Percentiles rank a stretch among this genome's conserved stretches.
Evolutionary conservation across 2,329 filamentous ascomycete genomes (phyloP).

Genomic region (Fusarium drepaniforme): DNA sequence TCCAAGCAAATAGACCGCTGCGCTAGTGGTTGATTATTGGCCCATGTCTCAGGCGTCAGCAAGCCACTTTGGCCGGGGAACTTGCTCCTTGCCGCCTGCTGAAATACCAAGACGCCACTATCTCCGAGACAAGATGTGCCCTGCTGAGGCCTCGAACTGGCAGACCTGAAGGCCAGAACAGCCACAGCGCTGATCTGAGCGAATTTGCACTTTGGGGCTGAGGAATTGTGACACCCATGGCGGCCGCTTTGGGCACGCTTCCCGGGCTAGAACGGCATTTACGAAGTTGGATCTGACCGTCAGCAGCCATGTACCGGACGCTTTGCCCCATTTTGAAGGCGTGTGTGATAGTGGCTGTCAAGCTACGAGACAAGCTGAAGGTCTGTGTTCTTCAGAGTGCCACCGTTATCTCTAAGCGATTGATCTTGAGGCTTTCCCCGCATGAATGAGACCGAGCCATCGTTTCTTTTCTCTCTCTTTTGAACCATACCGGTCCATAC

Average conservation of each 20-base stretch:
- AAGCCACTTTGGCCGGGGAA: neutral
- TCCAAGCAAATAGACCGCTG: neutral
- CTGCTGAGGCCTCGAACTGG: neutral
- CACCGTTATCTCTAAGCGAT: neutral
- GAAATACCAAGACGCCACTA: neutral
- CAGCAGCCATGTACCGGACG: neutral
- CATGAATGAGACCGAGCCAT: neutral
- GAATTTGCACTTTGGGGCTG: neutral
- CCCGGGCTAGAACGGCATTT: neutral
- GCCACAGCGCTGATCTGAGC: neutral
- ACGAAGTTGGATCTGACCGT: neutral
- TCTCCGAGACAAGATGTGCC: neutral
- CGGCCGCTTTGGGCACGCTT: neutral
- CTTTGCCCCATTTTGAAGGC: neutral
- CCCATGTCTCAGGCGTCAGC: neutral
- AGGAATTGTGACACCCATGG: neutral
- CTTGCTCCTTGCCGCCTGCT: neutral
- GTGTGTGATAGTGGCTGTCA: neutral
- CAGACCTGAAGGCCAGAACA: neutral
- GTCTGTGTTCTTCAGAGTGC: neutral
- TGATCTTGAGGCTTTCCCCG: neutral
- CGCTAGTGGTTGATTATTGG: neutral
- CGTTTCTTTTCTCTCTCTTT: neutral
- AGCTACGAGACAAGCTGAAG: neutral
- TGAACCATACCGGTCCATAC: neutral